Percentiles rank a stretch among this genome's conserved stretches.
These are phyloP conservation scores for Backusella mclennaniae DNA, from an alignment of 192 early-diverging fungal genomes.

Conservation along the genomic window DNA sequence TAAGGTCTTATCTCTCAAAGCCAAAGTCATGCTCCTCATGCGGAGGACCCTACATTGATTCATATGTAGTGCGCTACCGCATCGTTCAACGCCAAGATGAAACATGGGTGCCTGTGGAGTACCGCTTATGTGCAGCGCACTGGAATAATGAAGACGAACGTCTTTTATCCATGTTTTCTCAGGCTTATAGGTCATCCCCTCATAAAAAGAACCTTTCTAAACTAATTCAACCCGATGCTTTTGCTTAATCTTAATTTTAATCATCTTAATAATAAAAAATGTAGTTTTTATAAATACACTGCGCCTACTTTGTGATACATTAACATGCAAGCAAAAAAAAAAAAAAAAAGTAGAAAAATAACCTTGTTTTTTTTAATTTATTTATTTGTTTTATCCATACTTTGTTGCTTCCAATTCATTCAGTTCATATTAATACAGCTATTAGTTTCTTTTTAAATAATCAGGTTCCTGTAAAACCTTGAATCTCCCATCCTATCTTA, in stretches of 20 bases:
- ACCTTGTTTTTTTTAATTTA: neutral
- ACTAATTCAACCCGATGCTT: neutral
- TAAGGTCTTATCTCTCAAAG: constrained; percentile 63
- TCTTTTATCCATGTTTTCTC: constrained; percentile 56
- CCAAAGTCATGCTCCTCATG: constrained; percentile 71
- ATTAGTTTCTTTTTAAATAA: neutral
- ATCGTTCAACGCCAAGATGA: constrained; percentile 62
- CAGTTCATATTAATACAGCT: neutral
- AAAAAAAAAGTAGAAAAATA: neutral
- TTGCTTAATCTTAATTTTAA: neutral
- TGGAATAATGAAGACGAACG: constrained; percentile 74
- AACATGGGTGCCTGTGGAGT: constrained; percentile 59
- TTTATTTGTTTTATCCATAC: neutral
- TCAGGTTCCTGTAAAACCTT: neutral
- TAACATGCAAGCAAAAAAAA: neutral
- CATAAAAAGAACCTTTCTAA: neutral
- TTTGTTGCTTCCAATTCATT: neutral
- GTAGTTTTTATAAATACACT: neutral
- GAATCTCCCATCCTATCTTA: neutral
- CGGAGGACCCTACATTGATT: constrained; percentile 74
- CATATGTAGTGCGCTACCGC: constrained; percentile 54
- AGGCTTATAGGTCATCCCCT: neutral
- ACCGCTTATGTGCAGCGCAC: constrained; percentile 71
- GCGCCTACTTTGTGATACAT: neutral
- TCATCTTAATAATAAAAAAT: neutral